Evolutionary conservation across 208 protist species (phyloP).

Genomic region (Novymonas esmeraldas): DNA sequence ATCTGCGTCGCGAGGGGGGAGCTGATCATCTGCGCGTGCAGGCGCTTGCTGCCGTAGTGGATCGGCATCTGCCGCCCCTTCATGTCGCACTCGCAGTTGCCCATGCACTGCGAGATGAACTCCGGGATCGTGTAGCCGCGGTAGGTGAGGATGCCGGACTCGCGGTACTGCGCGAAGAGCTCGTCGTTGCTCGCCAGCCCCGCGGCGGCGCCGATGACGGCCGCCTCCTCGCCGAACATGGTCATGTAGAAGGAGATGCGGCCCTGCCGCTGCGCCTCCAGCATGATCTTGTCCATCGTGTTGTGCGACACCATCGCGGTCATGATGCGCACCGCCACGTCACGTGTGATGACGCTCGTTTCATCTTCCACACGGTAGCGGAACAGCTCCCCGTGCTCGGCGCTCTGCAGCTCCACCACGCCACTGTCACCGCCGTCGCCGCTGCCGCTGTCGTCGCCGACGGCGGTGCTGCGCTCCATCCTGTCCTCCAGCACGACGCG

Average conservation of each 20-base stretch:
- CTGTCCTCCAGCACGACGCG: slow-evolving; percentile 23
- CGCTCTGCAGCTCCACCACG: slow-evolving; percentile 2
- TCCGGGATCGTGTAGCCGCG: slow-evolving; percentile 92
- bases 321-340: slow-evolving; percentile 84
- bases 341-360: slow-evolving; percentile 20
- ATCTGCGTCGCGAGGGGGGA: slow-evolving; percentile 97
- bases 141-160: slow-evolving; percentile 76
- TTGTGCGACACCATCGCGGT: slow-evolving; percentile 92
- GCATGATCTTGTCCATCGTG: slow-evolving; percentile 93
- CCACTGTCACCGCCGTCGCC: background rate
- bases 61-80: slow-evolving; percentile 98
- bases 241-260: slow-evolving; percentile 98
- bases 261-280: slow-evolving; percentile 95
- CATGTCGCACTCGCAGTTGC: slow-evolving; percentile 83
- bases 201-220: slow-evolving; percentile 89
- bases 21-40: slow-evolving; percentile 96
- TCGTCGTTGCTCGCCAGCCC: slow-evolving; percentile 91
- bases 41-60: slow-evolving; percentile 94
- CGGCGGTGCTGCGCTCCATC: slow-evolving; percentile 2
- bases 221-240: slow-evolving; percentile 95
- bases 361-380: slow-evolving; percentile 29
- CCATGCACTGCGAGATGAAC: slow-evolving; percentile 96
- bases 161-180: slow-evolving; percentile 96
- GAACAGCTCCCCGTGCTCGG: slow-evolving; percentile 30
- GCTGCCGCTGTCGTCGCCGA: slow-evolving; percentile 4